Conservation (phyloP, 345 rosid genomes). For the Nephelium lappaceum region DNA sequence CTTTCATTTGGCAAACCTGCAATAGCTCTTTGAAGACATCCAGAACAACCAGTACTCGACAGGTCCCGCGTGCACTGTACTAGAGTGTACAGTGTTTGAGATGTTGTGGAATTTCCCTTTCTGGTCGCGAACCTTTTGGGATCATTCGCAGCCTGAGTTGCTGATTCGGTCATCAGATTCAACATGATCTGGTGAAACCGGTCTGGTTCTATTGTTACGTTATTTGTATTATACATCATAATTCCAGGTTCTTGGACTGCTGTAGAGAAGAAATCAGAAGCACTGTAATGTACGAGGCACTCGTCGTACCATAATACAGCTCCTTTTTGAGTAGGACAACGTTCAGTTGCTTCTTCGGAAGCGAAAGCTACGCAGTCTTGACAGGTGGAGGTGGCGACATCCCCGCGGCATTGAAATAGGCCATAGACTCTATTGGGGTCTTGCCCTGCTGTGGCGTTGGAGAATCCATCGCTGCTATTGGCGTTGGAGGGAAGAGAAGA, state of each 20-base stretch:
- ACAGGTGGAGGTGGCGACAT: slow-evolving; percentile 29
- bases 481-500: slow-evolving; percentile 17
- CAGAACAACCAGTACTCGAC: slow-evolving; percentile 15
- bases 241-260: accelerated
- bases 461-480: not conserved
- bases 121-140: slow-evolving; percentile 16
- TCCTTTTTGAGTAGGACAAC: slow-evolving; percentile 35
- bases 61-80: slow-evolving; percentile 44
- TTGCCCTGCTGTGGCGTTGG: not conserved
- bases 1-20: not conserved
- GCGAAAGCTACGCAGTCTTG: slow-evolving; percentile 36
- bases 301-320: slow-evolving; percentile 43
- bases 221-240: accelerated
- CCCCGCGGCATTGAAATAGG: slow-evolving; percentile 45
- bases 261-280: not conserved
- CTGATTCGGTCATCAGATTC: slow-evolving; percentile 12
- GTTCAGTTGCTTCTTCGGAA: not conserved
- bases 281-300: slow-evolving; percentile 36
- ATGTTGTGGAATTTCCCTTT: not conserved
- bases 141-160: not conserved
- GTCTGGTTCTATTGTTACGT: too few species aligned
- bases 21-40: slow-evolving; percentile 18
- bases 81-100: slow-evolving; percentile 12
- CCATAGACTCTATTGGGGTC: slow-evolving; percentile 21
- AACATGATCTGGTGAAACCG: not conserved